These are phyloP conservation scores for Avena sativa DNA, from an alignment of 176 grass and related monocot genomes.

Conservation along the genomic window DNA sequence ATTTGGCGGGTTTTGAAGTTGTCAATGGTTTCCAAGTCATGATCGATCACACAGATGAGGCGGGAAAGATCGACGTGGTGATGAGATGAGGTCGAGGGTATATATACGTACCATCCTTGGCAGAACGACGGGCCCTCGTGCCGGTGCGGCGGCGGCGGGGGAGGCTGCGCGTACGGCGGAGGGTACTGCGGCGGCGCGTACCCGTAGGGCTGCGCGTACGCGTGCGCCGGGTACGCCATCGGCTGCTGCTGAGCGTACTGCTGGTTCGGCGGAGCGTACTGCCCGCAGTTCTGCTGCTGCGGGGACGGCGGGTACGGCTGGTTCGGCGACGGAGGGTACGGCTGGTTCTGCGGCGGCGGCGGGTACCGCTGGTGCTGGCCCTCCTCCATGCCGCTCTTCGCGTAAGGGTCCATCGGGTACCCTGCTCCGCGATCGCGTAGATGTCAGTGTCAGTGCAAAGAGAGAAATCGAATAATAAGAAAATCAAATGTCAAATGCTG, in stretches of 20 bases:
- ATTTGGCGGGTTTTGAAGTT: not conserved
- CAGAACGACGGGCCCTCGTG: slow-evolving; percentile 38
- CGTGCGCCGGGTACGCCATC: slow-evolving; percentile 43
- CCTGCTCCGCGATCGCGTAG: slow-evolving; percentile 11
- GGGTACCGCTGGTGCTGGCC: slow-evolving; percentile 36
- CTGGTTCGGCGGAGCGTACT: not conserved
- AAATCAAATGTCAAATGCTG: not conserved
- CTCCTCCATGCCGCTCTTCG: slow-evolving; percentile 12
- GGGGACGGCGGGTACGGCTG: slow-evolving; percentile 3
- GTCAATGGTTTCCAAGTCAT: not conserved
- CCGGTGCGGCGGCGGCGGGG: slow-evolving; percentile 51
- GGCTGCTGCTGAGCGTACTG: slow-evolving; percentile 39
- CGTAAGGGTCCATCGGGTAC: slow-evolving; percentile 52
- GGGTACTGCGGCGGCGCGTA: slow-evolving; percentile 54
- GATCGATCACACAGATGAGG: not conserved
- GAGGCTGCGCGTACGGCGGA: slow-evolving; percentile 63
- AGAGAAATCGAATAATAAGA: too few relatives aligned
- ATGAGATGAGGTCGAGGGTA: not conserved
- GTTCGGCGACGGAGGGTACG: slow-evolving; percentile 1
- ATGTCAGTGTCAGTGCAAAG: not conserved
- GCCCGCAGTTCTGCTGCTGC: not conserved
- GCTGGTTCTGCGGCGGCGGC: slow-evolving; percentile 13
- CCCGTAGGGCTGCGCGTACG: slow-evolving; percentile 47
- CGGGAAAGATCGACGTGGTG: not conserved
- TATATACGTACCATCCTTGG: slow-evolving; percentile 52